Conservation (phyloP, 352 stramenopile genomes). For the Phytophthora sansomeana region DNA sequence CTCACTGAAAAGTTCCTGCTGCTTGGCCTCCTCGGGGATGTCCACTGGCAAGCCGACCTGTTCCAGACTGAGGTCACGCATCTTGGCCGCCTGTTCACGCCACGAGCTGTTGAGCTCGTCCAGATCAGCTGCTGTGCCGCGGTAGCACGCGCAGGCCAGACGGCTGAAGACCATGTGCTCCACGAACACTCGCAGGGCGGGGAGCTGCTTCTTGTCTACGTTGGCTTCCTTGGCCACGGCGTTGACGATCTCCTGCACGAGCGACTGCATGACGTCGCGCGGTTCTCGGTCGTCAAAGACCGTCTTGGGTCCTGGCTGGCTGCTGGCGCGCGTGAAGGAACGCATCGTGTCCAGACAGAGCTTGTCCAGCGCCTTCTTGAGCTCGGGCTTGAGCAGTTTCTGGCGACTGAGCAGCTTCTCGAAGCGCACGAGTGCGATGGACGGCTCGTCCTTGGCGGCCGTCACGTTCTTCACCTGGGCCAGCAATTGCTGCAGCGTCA, state of each 20-base stretch:
- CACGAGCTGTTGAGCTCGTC: slow-evolving; percentile 76
- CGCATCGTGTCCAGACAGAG: slow-evolving; percentile 73
- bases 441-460: slow-evolving; percentile 48
- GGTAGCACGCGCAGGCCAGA: slow-evolving; percentile 72
- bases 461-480: slow-evolving; percentile 33
- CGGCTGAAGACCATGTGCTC: slow-evolving; percentile 84
- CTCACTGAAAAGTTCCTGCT: slow-evolving; percentile 52
- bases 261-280: slow-evolving; percentile 74
- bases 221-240: slow-evolving; percentile 53
- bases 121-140: slow-evolving; percentile 56
- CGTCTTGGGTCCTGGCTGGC: slow-evolving; percentile 25
- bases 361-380: slow-evolving; percentile 74
- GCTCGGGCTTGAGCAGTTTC: slow-evolving; percentile 59
- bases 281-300: slow-evolving; percentile 64
- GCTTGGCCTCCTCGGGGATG: slow-evolving; percentile 25
- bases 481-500: slow-evolving; percentile 54
- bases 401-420: slow-evolving; percentile 75
- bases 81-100: slow-evolving; percentile 62
- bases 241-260: slow-evolving; percentile 70
- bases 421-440: slow-evolving; percentile 60
- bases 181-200: slow-evolving; percentile 56
- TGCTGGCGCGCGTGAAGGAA: slow-evolving; percentile 49
- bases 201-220: slow-evolving; percentile 32
- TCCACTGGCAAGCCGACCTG: slow-evolving; percentile 67
- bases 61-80: slow-evolving; percentile 48